Conservation (phyloP, 352 stramenopile species). For the Globisporangium carolinianum region DNA sequence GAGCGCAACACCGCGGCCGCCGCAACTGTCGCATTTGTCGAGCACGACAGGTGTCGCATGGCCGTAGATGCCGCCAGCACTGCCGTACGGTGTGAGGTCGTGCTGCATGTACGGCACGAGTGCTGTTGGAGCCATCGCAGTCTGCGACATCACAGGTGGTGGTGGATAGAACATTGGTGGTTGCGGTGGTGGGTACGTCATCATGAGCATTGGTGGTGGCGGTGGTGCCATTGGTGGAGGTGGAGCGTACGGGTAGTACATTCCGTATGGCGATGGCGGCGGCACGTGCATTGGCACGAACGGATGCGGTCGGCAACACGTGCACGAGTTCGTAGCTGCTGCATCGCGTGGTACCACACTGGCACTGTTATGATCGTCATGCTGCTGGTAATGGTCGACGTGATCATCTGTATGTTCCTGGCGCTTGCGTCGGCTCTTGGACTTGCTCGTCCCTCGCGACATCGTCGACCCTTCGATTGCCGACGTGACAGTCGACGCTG, state of each 20-base stretch:
- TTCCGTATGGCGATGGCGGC: conserved; percentile 14
- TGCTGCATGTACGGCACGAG: conserved; percentile 30
- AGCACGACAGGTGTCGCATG: conserved; percentile 15
- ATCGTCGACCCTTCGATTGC: too few species aligned
- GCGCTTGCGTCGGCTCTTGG: not conserved
- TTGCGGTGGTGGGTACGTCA: conserved; percentile 10
- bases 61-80: conserved; percentile 6
- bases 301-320: conserved; percentile 20
- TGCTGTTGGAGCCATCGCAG: conserved; percentile 12
- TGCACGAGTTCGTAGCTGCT: conserved; percentile 9
- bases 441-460: too few species aligned
- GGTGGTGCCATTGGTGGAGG: conserved; percentile 1
- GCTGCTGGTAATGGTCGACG: not conserved
- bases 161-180: conserved; percentile 11
- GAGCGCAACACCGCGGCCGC: conserved; percentile 42
- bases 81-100: conserved; percentile 10
- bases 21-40: conserved; percentile 45
- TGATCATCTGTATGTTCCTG: not conserved
- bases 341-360: too few species aligned
- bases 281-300: conserved; percentile 33
- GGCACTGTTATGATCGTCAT: too few species aligned
- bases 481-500: not conserved
- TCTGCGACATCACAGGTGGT: conserved; percentile 10
- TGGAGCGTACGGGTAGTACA: conserved; percentile 10
- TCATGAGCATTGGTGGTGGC: conserved; percentile 8